These are phyloP conservation scores for Auricularia sp. DNA, from an alignment of 768 basidiomycete species.

Conservation along the genomic window DNA sequence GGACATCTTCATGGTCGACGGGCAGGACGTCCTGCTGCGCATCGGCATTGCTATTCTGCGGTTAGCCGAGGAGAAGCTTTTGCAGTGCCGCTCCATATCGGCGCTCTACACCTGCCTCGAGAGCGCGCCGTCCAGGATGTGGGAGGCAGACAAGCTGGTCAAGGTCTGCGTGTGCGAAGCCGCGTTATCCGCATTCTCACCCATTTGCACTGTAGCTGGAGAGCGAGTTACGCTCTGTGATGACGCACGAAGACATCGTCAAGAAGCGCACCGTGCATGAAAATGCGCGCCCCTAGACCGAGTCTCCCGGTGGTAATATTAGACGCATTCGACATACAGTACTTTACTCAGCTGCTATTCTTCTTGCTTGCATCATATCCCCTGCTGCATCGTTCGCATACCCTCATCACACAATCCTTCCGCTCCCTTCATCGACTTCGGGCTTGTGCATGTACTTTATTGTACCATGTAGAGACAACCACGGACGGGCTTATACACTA, in stretches of 20 bases:
- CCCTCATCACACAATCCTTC: no score
- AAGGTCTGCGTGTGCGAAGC: slow-evolving; percentile 45
- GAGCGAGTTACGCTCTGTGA: slow-evolving; percentile 40
- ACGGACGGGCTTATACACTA: no score
- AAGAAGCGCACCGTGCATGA: slow-evolving; percentile 41
- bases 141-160: slow-evolving; percentile 84
- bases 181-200: neutral
- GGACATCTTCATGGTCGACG: slow-evolving; percentile 92
- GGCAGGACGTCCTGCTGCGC: slow-evolving; percentile 85
- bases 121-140: slow-evolving; percentile 84
- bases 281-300: neutral
- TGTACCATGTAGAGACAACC: no score
- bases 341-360: no score
- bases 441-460: no score
- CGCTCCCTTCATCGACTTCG: no score
- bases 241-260: slow-evolving; percentile 47
- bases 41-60: slow-evolving; percentile 80
- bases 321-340: no score
- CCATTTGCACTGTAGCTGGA: slow-evolving; percentile 32
- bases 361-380: no score
- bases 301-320: no score
- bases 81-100: slow-evolving; percentile 74
- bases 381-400: no score
- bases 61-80: slow-evolving; percentile 71
- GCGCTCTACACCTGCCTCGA: slow-evolving; percentile 85